phyloP scores from a whole-genome alignment of 306 rosid genomes.

The Erythrophleum fordii region DNA sequence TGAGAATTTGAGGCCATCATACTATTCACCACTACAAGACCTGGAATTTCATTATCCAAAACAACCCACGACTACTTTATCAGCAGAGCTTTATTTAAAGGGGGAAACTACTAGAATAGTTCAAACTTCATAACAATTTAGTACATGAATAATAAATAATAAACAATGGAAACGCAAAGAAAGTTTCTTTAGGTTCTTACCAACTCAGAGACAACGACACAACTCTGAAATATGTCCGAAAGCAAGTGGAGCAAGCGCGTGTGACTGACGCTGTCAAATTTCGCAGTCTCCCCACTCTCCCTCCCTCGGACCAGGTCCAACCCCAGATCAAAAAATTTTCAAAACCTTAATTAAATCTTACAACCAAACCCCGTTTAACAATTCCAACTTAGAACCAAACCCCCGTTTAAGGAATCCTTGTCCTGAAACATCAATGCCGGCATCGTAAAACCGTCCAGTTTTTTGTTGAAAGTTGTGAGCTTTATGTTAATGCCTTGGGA shows the following conservation, averaged over 20 bases:
- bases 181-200: constrained; percentile 46
- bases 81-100: constrained; percentile 28
- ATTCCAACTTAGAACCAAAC: constrained; percentile 40
- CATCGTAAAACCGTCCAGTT: constrained; percentile 14
- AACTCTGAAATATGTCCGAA: constrained; percentile 30
- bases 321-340: constrained; percentile 21
- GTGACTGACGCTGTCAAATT: constrained; percentile 57
- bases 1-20: constrained; percentile 47
- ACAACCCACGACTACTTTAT: constrained; percentile 32
- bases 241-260: constrained; percentile 42
- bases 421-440: constrained; percentile 42
- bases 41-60: constrained; percentile 41
- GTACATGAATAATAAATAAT: constrained; percentile 26
- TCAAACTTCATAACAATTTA: constrained; percentile 21
- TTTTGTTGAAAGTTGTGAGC: neutral
- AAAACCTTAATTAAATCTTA: constrained; percentile 5
- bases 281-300: constrained; percentile 6
- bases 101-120: constrained; percentile 28
- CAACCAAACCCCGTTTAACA: constrained; percentile 35
- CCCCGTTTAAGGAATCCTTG: neutral
- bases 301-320: constrained; percentile 51
- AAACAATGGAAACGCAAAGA: constrained; percentile 23
- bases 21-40: constrained; percentile 22
- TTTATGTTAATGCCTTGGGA: neutral
- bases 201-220: constrained; percentile 53